phyloP scores from a whole-genome alignment of 441 rosid species.

The Gossypium schwendimanii region DNA sequence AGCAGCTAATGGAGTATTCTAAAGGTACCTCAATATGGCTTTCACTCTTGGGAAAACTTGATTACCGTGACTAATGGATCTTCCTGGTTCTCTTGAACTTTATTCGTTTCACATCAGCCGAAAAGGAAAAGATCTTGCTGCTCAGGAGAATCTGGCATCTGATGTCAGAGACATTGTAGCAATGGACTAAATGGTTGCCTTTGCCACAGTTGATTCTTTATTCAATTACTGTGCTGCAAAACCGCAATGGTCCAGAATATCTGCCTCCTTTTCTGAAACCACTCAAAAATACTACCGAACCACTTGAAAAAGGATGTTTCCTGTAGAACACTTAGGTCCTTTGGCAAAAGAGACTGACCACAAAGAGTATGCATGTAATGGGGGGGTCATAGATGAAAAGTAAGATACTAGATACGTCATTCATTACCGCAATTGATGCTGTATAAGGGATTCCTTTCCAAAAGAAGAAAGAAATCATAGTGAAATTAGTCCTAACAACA shows the following conservation, averaged over 20 bases:
- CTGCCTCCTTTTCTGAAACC: conserved; percentile 22
- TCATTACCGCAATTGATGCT: neutral
- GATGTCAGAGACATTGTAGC: conserved; percentile 16
- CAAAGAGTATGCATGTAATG: conserved; percentile 17
- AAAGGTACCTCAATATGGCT: neutral
- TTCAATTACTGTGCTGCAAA: conserved; percentile 18
- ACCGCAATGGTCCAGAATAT: conserved; percentile 16
- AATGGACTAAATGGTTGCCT: neutral
- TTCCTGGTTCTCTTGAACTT: conserved; percentile 10
- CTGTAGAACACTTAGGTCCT: conserved; percentile 18
- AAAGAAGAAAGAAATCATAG: neutral
- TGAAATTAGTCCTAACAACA: neutral
- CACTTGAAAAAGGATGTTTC: conserved; percentile 16
- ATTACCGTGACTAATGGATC: neutral
- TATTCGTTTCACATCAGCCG: conserved; percentile 13
- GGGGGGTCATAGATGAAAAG: conserved; percentile 5
- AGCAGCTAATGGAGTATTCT: neutral
- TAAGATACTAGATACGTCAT: neutral
- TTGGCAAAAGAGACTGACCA: conserved; percentile 14
- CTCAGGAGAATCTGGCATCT: conserved; percentile 11
- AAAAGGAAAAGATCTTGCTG: conserved; percentile 8
- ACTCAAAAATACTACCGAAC: conserved; percentile 13
- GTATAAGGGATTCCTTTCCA: neutral
- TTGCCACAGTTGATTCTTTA: conserved; percentile 11
- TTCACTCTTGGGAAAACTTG: neutral